Evolutionary conservation across 1,139 yeast species (phyloP), one percentile per base, ranked within the genome.

Genomic region (Entelexis sorbosivorans): DNA sequence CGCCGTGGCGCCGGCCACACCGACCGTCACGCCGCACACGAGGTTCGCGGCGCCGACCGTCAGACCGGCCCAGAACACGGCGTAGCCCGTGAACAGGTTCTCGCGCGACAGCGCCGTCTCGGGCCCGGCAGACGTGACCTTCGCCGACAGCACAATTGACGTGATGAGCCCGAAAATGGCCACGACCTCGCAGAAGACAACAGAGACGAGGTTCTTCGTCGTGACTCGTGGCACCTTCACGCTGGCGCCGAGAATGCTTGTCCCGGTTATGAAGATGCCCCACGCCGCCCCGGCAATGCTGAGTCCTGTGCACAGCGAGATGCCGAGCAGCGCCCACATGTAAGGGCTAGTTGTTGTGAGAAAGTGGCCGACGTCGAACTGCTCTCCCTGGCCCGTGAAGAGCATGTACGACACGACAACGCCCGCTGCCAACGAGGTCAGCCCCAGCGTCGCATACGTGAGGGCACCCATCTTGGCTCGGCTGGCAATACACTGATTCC

Each of bases 241-340:
- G 71, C 98, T 98, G 5, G 98, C 98, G 60, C 99, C 99, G 56
- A 93, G 71, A 60, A 93, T 86, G 39, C 96, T 81, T 1, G 96
- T 76, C 39, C 99, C 99, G 1, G 97, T 91, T 56, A 93, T 78
- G 68, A 91, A 93, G 60, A 93, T 93, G 58, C 99, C 99, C 73
- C 98, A 91, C 13, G 98, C 98, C 19, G 98, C 98, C 43, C 98
- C 99, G 45, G 89, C 83, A 19, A 93, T 97, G 51, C 94, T 82
- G 56, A 93, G 75, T 14, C 98, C 97, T 62, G 93, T 88, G 69
- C 98, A 91, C 52, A 81, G 69, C n/a, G 84, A 82, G 59, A 93
- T 87, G 52, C 99, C 99, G 59, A 88, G 70, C 59, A 79, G 77
- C 22, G 97, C 96, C 98, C 98, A 93, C 81, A 91, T 78, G 66